A percentile compares a stretch with the other conserved stretches of the same genome.
Evolutionary conservation across 495 filamentous ascomycete genomes (phyloP).

Genomic region (Emericellopsis terricola): DNA sequence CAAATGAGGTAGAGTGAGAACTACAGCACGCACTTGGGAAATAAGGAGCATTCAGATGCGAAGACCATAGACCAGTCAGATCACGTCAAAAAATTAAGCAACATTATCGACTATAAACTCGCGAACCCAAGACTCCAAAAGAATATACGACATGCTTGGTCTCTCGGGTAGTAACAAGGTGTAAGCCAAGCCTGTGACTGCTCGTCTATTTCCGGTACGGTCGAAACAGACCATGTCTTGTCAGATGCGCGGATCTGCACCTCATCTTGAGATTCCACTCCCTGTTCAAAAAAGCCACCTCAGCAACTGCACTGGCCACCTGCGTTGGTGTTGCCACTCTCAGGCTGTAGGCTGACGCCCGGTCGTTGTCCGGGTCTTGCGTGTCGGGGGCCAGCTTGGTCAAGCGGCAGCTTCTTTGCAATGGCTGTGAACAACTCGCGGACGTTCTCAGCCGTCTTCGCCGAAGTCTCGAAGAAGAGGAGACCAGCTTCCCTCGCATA

Average conservation of each 20-base stretch:
- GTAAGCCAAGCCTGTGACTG: conserved; percentile 1
- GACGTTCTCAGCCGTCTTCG: conserved; percentile 92
- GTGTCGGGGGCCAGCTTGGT: conserved; percentile 78
- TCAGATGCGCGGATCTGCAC: background rate
- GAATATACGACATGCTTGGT: conserved; percentile 2
- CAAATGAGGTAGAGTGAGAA: background rate
- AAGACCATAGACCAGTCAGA: background rate
- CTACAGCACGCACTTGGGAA: background rate
- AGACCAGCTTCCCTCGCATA: conserved; percentile 86
- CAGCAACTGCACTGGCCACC: conserved; percentile 62
- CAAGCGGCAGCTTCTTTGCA: conserved; percentile 88
- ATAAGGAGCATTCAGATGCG: too few relatives aligned
- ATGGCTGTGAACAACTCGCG: conserved; percentile 94
- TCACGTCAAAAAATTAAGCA: background rate
- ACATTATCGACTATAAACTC: too few relatives aligned
- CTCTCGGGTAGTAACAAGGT: background rate
- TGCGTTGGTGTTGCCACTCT: conserved; percentile 56
- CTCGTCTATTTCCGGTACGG: too few relatives aligned
- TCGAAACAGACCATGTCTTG: too few relatives aligned
- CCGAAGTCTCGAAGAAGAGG: conserved; percentile 94
- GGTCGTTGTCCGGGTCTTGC: conserved; percentile 56
- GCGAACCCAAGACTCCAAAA: conserved; percentile 3
- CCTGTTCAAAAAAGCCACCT: too few relatives aligned
- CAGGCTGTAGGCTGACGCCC: conserved; percentile 65
- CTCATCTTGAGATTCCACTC: background rate